Percentiles rank a stretch among this genome's conserved stretches.
These are phyloP conservation scores for Sphagnum fallax DNA, from an alignment of 228 moss, liverwort and hornwort species.

Conservation along the genomic window DNA sequence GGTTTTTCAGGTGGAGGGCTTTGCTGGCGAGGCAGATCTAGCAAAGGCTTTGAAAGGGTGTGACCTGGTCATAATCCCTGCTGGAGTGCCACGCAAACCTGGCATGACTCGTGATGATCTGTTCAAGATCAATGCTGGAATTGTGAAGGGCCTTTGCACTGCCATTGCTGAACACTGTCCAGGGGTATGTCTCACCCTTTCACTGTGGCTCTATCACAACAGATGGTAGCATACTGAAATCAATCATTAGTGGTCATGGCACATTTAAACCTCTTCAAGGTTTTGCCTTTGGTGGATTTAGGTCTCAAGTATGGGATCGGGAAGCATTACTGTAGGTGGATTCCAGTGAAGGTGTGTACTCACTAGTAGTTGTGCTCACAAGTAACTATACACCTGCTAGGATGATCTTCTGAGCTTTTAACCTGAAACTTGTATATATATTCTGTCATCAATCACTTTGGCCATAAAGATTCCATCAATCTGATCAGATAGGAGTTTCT, in stretches of 20 bases:
- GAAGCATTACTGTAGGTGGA: neutral
- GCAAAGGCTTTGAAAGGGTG: conserved; percentile 77
- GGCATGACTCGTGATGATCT: conserved; percentile 98
- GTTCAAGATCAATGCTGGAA: conserved; percentile 93
- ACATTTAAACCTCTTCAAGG: no score
- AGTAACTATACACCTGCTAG: neutral
- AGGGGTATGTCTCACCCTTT: conserved; percentile 29
- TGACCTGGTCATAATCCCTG: conserved; percentile 85
- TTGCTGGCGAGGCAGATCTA: conserved; percentile 75
- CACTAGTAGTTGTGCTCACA: neutral
- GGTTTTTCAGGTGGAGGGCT: conserved; percentile 56
- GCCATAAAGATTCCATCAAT: neutral
- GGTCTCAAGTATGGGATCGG: no score
- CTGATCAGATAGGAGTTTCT: no score
- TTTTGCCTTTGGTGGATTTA: no score
- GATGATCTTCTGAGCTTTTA: no score
- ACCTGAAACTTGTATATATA: no score
- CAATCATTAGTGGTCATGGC: no score
- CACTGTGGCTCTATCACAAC: no score
- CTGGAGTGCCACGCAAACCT: conserved; percentile 94
- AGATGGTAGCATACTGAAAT: no score
- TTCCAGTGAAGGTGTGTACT: neutral
- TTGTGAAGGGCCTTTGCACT: conserved; percentile 56
- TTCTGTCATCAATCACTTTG: no score
- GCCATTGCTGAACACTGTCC: conserved; percentile 81